Evolutionary conservation across 139 green algal genomes (phyloP), one percentile per base, ranked within the genome.

Genomic region (Monoraphidium neglectum): DNA sequence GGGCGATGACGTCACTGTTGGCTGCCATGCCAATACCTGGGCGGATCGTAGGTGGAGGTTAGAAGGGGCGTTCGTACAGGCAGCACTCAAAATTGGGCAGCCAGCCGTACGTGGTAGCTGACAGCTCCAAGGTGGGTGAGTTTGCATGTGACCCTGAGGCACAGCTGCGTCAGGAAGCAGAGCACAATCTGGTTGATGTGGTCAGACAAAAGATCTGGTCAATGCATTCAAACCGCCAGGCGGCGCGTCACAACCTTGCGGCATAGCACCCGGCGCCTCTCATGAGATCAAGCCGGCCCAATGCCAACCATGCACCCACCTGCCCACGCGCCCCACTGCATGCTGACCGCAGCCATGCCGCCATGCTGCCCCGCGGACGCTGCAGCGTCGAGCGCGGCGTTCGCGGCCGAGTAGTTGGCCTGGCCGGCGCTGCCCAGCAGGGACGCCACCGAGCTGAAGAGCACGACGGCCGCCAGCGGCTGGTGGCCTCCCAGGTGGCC

Each of bases 271-370:
- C n/a, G n/a, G 16, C 21, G 51, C 51, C 16, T n/a, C 16, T 21
- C 51, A 16, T 21, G 21, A 59, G 16, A 16, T 16, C 51, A 59
- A 59, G 51, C 16, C 51, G 21, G 21, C 21, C 16, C 51, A 59
- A 21, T 59, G 51, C 21, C 51, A 59, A 59, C 51, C 16, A 61
- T 61, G 53, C 53, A 61, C 53, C 54, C 82, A 35, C 78, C 84
- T 18, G 88, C 83, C 92, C 92, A 96, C 6, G 91, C 91, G 46
- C 92, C 92, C 91, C 91, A 96, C 82, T 96, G 92, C 43, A 95
- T 74, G 37, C 75, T 83, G 49, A 86, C 84, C 15, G 79, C 85
- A 47, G 73, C 68, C 4, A 86, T 53, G 35, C 91, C 91, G 2
- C 24, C 37, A 12, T 54, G 74, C 24, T 76, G 38, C n/a, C 33